Evolutionary conservation across 495 filamentous ascomycete species (phyloP).

Genomic region (Neurospora sp.): DNA sequence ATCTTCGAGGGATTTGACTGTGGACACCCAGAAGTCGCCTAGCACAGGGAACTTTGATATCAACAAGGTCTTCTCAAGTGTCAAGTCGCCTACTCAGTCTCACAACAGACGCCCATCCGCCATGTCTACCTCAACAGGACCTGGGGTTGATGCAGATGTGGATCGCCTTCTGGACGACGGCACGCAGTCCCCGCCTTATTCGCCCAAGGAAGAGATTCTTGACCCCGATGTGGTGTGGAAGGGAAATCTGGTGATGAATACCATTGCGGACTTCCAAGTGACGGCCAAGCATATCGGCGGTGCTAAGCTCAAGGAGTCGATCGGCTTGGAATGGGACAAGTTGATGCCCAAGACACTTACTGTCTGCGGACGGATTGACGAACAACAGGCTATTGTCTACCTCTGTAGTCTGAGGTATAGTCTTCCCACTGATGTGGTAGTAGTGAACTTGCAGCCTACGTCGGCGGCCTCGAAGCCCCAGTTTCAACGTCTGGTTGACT

Average conservation of each 20-base stretch:
- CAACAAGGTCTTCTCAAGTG: conserved; percentile 57
- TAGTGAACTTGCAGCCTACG: conserved; percentile 52
- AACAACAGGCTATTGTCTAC: conserved; percentile 74
- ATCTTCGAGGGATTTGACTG: conserved; percentile 25
- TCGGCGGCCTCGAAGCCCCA: conserved; percentile 40
- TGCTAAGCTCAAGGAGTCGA: conserved; percentile 51
- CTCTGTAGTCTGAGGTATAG: conserved; percentile 71
- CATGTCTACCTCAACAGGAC: conserved; percentile 32
- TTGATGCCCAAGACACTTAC: conserved; percentile 57
- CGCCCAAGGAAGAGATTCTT: conserved; percentile 53
- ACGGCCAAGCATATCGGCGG: conserved; percentile 79
- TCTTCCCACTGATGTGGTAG: conserved; percentile 58
- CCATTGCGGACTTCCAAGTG: conserved; percentile 60
- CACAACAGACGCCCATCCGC: conserved; percentile 27
- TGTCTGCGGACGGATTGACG: conserved; percentile 75
- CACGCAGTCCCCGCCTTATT: conserved; percentile 78
- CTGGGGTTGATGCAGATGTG: conserved; percentile 73
- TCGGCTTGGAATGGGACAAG: conserved; percentile 53
- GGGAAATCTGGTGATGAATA: conserved; percentile 66
- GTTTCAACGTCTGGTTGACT: conserved; percentile 64
- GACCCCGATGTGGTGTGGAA: conserved; percentile 68
- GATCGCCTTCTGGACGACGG: conserved; percentile 80
- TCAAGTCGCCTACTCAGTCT: conserved; percentile 46
- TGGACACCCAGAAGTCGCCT: conserved; percentile 41
- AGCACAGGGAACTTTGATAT: conserved; percentile 54